Conservation (phyloP, 371 early-diverging fungal species). For the Nosema muscidifuracis region DNA sequence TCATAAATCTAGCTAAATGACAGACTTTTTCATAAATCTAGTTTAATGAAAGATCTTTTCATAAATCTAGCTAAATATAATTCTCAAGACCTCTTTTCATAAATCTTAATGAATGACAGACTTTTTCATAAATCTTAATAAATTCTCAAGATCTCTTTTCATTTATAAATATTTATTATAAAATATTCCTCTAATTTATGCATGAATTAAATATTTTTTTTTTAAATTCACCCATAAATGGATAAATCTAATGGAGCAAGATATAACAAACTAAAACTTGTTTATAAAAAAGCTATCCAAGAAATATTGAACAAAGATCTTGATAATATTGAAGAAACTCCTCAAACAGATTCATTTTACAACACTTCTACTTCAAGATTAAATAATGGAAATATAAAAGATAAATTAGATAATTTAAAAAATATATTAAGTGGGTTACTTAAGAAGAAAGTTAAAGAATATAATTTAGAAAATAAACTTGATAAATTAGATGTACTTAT, state of each 20-base stretch:
- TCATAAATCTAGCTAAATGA: no score
- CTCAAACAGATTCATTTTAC: conserved; percentile 18
- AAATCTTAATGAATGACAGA: no score
- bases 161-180: no score
- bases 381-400: not conserved
- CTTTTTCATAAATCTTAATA: no score
- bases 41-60: no score
- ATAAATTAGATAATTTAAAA: conserved; percentile 15
- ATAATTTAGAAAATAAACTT: conserved; percentile 24
- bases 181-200: no score
- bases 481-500: conserved; percentile 40
- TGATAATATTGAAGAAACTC: not conserved
- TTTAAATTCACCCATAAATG: conserved; percentile 10
- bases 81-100: no score
- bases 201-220: no score
- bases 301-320: conserved; percentile 26
- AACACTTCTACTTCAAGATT: conserved; percentile 5
- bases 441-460: conserved; percentile 19
- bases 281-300: conserved; percentile 48
- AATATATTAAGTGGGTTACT: conserved; percentile 25
- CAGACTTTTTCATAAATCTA: no score
- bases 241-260: conserved; percentile 10
- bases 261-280: conserved; percentile 30
- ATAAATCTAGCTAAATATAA: no score
- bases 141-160: no score